A percentile compares a stretch with the other conserved stretches of the same genome.
These are phyloP conservation scores for Microbotryum violaceum DNA, from an alignment of 1,284 basidiomycete species.

Conservation along the genomic window DNA sequence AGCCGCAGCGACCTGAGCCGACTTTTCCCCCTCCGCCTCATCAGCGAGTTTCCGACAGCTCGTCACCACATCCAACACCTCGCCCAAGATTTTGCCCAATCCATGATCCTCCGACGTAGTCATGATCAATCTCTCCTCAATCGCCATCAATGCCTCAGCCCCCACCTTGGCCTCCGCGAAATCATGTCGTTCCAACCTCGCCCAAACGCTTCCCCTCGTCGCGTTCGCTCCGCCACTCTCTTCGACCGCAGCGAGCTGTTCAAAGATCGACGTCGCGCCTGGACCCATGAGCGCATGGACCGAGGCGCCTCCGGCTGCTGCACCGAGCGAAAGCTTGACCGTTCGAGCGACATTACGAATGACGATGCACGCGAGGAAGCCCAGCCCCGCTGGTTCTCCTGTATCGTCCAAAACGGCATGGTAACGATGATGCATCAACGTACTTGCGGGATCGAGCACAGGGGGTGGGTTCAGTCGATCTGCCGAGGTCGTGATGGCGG, in stretches of 20 bases:
- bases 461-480: background rate
- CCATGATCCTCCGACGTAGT: constrained; percentile 22
- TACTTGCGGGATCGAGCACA: constrained; percentile 7
- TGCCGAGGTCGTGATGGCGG: constrained; percentile 1
- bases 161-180: constrained; percentile 8
- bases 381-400: constrained; percentile 6
- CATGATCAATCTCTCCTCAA: constrained; percentile 9
- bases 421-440: constrained; percentile 16
- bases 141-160: constrained; percentile 11
- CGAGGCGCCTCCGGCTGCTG: constrained; percentile 5
- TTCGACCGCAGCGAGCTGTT: constrained; percentile 13
- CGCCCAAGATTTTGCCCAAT: constrained; percentile 25
- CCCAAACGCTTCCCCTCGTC: constrained; percentile 12
- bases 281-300: constrained; percentile 15
- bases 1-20: background rate
- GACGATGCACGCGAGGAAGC: constrained; percentile 28
- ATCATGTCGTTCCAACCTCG: constrained; percentile 24
- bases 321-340: constrained; percentile 20
- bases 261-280: constrained; percentile 26
- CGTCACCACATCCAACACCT: constrained; percentile 15
- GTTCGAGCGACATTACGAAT: constrained; percentile 28
- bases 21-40: background rate
- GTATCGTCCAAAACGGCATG: constrained; percentile 18
- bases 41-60: constrained; percentile 1
- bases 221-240: constrained; percentile 14